Base-by-base conservation (phyloP, 768 basidiomycete genomes). In the Lyophyllum semitale region DNA sequence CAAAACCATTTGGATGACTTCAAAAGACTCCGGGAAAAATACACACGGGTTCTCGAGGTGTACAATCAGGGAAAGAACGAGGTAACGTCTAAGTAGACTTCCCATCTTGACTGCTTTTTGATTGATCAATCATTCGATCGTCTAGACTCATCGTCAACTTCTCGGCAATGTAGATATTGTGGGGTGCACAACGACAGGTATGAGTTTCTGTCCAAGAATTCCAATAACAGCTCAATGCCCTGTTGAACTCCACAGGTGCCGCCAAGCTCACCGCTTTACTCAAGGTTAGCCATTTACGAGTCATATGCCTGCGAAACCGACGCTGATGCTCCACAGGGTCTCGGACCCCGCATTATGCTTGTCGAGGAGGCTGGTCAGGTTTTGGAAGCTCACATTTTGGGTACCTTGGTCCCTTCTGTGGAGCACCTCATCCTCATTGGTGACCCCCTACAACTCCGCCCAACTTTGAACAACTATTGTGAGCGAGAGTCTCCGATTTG, bases 301-400 rank as follows among this genome's bases (percentile, higher is more conserved):
- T n/a, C n/a, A n/a, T 53, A 18, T 27, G 43, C 27, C 5, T 18
- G 18, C 5, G 25, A 25, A 7, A 55, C 13, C 42, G 17, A 41
- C n/a, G 38, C 27, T 59, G 18, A 59, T 30, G 1, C 15, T 13
- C 29, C 52, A 12, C 9, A 89, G 87, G 80, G 81, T 13, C 63
- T 90, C 5, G 71, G 64, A 4, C 89, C 89, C 0, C 78, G 76
- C 29, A 80, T 90, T 0, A 64, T 91, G 44, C 70, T 92, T 45
- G 85, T 92, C 0, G 89, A 93, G 66, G 91, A 92, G 65, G 90
- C 91, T 0, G 91, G 90, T 0, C 90, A 93, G 68, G 87, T 91
- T 1, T 76, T 92, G 26, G 90, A 92, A 68, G 86, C 90, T 3
- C 90, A 92, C 58, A 77, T 91, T 15, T 67, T 91, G 5, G 81